A percentile compares a stretch with the other conserved stretches of the same genome.
These are phyloP conservation scores for Leptographium radiaticola DNA, from an alignment of 2,329 filamentous ascomycete species.

Conservation along the genomic window DNA sequence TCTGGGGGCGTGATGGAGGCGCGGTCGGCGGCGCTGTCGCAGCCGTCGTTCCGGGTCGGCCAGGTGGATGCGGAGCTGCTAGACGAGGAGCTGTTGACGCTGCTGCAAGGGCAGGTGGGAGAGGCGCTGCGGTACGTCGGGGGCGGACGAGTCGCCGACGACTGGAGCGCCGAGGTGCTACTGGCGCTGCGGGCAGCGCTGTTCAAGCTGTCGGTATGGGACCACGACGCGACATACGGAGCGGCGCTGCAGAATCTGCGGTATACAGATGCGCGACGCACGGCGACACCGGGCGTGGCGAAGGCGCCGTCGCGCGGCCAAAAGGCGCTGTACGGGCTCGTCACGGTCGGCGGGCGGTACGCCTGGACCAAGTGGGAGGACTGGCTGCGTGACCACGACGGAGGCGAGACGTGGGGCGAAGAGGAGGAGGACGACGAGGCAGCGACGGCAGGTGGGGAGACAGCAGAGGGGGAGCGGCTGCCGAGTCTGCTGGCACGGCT, in stretches of 20 bases:
- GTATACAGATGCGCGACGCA: conserved; percentile 67
- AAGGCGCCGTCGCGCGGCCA: conserved; percentile 67
- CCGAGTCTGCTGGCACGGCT: background rate
- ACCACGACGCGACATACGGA: conserved; percentile 89
- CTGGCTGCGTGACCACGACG: conserved; percentile 65
- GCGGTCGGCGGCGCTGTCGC: conserved; percentile 18
- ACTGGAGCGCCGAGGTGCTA: conserved; percentile 78
- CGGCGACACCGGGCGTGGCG: background rate
- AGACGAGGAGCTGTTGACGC: conserved; percentile 80
- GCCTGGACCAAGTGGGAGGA: conserved; percentile 87
- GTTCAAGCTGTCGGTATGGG: conserved; percentile 95
- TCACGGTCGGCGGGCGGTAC: conserved; percentile 81
- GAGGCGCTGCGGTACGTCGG: conserved; percentile 82
- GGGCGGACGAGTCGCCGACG: conserved; percentile 60
- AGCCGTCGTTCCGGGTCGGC: conserved; percentile 64
- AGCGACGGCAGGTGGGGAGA: background rate
- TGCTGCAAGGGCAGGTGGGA: conserved; percentile 74
- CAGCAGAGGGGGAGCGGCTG: no score
- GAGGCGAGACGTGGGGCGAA: conserved; percentile 46
- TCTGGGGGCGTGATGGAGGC: background rate
- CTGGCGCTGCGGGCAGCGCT: conserved; percentile 63
- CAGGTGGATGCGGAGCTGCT: conserved; percentile 93
- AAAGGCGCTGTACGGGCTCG: conserved; percentile 69
- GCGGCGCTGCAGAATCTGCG: conserved; percentile 83
- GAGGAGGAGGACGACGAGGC: conserved; percentile 19